phyloP scores from a whole-genome alignment of 768 basidiomycete genomes.

The Melanogaster broomeanus region DNA sequence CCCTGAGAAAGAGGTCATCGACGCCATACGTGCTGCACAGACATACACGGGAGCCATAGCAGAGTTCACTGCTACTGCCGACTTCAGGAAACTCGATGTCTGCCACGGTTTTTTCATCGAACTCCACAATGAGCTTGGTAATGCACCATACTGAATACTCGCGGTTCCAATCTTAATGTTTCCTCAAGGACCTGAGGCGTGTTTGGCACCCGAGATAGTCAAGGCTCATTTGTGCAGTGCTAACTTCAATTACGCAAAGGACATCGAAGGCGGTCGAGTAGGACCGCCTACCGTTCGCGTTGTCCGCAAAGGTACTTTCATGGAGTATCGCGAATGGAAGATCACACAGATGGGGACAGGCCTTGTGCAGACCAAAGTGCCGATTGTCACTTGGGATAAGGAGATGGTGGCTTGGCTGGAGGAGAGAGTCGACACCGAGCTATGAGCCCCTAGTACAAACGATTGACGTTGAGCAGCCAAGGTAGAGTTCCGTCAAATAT shows the following conservation, averaged over 20 bases:
- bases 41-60: background rate
- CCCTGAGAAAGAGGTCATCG: background rate
- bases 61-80: conserved; percentile 4
- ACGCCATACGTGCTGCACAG: background rate
- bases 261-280: background rate
- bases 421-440: background rate
- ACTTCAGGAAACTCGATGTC: background rate
- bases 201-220: background rate
- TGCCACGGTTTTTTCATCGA: conserved; percentile 7
- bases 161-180: too few species aligned
- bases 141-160: background rate
- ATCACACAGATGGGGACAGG: background rate
- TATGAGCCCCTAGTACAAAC: too few species aligned
- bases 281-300: conserved; percentile 7
- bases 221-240: background rate
- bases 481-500: too few species aligned
- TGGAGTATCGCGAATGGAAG: conserved; percentile 7
- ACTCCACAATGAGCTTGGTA: background rate
- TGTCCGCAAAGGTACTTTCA: conserved; percentile 4
- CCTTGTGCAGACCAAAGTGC: conserved; percentile 9
- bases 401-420: conserved; percentile 3
- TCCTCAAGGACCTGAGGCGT: background rate
- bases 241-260: background rate
- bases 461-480: too few species aligned
- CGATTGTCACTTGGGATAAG: conserved; percentile 3